A percentile compares a stretch with the other conserved stretches of the same genome.
phyloP scores from a whole-genome alignment of 495 filamentous ascomycete species.

The Aspergillus sclerotioniger region DNA sequence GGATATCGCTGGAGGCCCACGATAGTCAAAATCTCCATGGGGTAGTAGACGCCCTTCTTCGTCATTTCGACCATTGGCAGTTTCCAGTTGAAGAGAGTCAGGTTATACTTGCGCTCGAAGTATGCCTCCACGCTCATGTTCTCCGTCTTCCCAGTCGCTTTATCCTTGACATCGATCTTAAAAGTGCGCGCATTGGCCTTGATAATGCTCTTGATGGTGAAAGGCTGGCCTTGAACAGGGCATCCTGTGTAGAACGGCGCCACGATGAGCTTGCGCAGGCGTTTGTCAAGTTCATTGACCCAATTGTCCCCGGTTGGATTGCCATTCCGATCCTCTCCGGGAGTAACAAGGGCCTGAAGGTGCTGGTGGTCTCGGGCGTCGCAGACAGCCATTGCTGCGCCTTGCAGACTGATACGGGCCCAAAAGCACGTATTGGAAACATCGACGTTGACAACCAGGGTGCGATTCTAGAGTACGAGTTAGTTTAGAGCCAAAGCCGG shows the following conservation, averaged over 20 bases:
- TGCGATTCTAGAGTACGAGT: slow-evolving; percentile 36
- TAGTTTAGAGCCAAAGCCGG: slow-evolving; percentile 7
- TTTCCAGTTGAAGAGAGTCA: slow-evolving; percentile 50
- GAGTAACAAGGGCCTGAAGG: slow-evolving; percentile 18
- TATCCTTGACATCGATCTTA: slow-evolving; percentile 56
- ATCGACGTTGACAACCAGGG: slow-evolving; percentile 78
- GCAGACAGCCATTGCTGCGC: slow-evolving; percentile 27
- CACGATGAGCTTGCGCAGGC: slow-evolving; percentile 65
- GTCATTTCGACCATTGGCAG: slow-evolving; percentile 71
- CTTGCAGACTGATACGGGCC: slow-evolving; percentile 33
- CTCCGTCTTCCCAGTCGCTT: slow-evolving; percentile 38
- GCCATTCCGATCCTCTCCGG: slow-evolving; percentile 23
- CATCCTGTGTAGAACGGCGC: slow-evolving; percentile 57
- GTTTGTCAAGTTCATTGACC: slow-evolving; percentile 36
- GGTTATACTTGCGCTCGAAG: slow-evolving; percentile 63
- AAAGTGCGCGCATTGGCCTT: slow-evolving; percentile 53
- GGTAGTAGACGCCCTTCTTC: slow-evolving; percentile 63
- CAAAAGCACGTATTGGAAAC: slow-evolving; percentile 42
- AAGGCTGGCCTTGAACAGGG: slow-evolving; percentile 45
- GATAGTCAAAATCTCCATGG: slow-evolving; percentile 71
- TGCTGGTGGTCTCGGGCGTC: slow-evolving; percentile 23
- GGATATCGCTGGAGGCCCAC: slow-evolving; percentile 69
- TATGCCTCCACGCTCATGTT: slow-evolving; percentile 61
- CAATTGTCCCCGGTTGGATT: slow-evolving; percentile 18
- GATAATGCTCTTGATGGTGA: slow-evolving; percentile 62